A percentile compares a stretch with the other conserved stretches of the same genome.
phyloP scores from a whole-genome alignment of 495 filamentous ascomycete genomes.

The Talaromyces wortmannii region DNA sequence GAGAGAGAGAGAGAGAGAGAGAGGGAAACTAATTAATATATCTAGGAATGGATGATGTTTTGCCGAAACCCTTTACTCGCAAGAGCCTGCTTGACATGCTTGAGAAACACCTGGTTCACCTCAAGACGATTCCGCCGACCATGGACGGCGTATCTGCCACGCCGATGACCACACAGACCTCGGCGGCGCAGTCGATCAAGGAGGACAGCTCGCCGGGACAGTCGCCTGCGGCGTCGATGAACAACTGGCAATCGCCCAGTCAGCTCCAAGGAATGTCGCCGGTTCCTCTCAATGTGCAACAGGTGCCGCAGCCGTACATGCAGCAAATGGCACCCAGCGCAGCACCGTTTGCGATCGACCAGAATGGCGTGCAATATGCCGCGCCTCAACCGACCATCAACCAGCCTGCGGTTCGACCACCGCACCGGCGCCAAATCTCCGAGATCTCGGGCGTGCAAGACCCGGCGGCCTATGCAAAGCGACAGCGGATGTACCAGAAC shows the following conservation, averaged over 20 bases:
- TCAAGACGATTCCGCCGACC: slow-evolving; percentile 52
- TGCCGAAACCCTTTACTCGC: slow-evolving; percentile 95
- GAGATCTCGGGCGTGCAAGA: slow-evolving; percentile 56
- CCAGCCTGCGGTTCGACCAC: slow-evolving; percentile 32
- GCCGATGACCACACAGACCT: slow-evolving; percentile 43
- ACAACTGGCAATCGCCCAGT: slow-evolving; percentile 66
- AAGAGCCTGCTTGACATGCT: slow-evolving; percentile 88
- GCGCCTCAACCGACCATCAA: slow-evolving; percentile 42
- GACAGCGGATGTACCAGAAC: slow-evolving; percentile 54
- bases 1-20: too few species aligned
- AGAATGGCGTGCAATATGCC: slow-evolving; percentile 44
- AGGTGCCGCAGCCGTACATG: slow-evolving; percentile 47
- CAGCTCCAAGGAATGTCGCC: slow-evolving; percentile 60
- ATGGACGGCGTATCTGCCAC: slow-evolving; percentile 23
- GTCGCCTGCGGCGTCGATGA: slow-evolving; percentile 62
- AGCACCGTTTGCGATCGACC: slow-evolving; percentile 42
- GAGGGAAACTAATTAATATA: neutral
- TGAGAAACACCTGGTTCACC: slow-evolving; percentile 77
- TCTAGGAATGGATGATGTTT: slow-evolving; percentile 95
- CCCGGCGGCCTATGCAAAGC: slow-evolving; percentile 47
- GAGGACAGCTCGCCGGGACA: slow-evolving; percentile 77
- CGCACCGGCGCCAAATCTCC: slow-evolving; percentile 58
- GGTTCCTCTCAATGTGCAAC: slow-evolving; percentile 38
- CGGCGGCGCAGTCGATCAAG: slow-evolving; percentile 60
- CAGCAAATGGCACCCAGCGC: slow-evolving; percentile 32